Conservation (phyloP, 2,329 filamentous ascomycete species). For the Aspergillus sp. region DNA sequence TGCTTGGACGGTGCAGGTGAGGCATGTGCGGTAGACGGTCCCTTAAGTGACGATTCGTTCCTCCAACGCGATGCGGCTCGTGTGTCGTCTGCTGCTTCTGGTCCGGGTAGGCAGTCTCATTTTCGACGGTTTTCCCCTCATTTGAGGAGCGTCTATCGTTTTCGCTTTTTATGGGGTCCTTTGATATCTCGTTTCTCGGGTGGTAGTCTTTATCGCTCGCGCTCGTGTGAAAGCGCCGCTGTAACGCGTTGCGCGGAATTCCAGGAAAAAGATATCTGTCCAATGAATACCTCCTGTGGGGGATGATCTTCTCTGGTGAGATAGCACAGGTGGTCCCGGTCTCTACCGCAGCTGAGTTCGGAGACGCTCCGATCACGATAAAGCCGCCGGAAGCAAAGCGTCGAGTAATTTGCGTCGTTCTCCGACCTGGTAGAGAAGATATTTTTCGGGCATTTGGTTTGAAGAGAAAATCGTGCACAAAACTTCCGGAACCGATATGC, state of each 20-base stretch:
- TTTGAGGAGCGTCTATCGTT: constrained; percentile 13
- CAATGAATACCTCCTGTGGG: constrained; percentile 20
- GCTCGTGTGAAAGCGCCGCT: constrained; percentile 29
- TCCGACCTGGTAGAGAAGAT: constrained; percentile 23
- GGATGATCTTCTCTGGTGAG: constrained; percentile 29
- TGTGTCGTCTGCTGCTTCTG: constrained; percentile 24
- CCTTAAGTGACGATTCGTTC: constrained; percentile 47
- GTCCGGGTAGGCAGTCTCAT: constrained; percentile 11
- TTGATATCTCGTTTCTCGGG: constrained; percentile 13
- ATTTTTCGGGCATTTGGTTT: constrained; percentile 15
- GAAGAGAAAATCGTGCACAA: constrained; percentile 13
- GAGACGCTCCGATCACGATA: constrained; percentile 49
- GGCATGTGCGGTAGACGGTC: constrained; percentile 68
- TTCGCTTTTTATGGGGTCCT: constrained; percentile 14
- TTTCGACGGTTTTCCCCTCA: background rate
- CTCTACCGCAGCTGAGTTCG: constrained; percentile 33
- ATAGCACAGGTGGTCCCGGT: constrained; percentile 32
- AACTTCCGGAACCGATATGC: constrained; percentile 12
- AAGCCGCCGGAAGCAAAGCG: constrained; percentile 58
- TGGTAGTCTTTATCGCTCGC: constrained; percentile 17
- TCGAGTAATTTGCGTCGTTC: constrained; percentile 44
- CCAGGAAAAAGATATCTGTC: constrained; percentile 18
- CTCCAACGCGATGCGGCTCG: constrained; percentile 13
- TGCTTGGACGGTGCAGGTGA: constrained; percentile 79
- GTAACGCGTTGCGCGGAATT: constrained; percentile 24